Conservation (phyloP, 2,329 filamentous ascomycete genomes). For the Thermomyces lanuginosus region DNA sequence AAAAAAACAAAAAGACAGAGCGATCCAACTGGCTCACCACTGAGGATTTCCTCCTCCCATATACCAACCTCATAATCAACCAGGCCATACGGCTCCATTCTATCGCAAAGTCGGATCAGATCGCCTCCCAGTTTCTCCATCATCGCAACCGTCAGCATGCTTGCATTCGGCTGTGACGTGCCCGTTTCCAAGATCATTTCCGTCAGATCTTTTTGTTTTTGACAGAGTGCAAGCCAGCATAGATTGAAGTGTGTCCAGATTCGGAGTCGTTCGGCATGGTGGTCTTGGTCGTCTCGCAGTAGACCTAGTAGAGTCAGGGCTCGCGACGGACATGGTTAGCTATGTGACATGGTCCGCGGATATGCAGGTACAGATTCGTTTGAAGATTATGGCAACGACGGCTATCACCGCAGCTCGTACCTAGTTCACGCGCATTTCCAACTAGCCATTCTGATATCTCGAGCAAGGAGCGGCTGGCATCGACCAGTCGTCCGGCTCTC, state of each 20-base stretch:
- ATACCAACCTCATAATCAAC: conserved; percentile 97
- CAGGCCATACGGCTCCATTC: conserved; percentile 75
- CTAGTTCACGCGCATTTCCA: conserved; percentile 47
- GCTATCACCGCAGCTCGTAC: conserved; percentile 37
- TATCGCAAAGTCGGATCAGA: conserved; percentile 66
- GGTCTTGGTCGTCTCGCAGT: conserved; percentile 61
- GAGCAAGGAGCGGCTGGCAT: conserved; percentile 43
- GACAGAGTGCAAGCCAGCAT: conserved; percentile 70
- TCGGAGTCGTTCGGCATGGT: conserved; percentile 60
- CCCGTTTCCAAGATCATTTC: conserved; percentile 43
- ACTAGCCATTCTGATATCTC: conserved; percentile 51
- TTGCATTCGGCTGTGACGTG: conserved; percentile 40
- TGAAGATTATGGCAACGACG: not conserved
- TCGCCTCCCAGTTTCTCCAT: conserved; percentile 70
- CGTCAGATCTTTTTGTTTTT: conserved; percentile 64
- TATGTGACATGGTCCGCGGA: not conserved
- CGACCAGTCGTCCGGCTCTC: conserved; percentile 42
- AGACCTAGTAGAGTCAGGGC: conserved; percentile 45
- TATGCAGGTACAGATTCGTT: not conserved
- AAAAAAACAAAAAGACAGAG: not conserved
- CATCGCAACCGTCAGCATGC: conserved; percentile 49
- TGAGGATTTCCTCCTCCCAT: conserved; percentile 82
- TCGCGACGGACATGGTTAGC: conserved; percentile 3
- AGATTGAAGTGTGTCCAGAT: conserved; percentile 92
- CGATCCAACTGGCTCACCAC: conserved; percentile 48